A percentile compares a stretch with the other conserved stretches of the same genome.
These are phyloP conservation scores for Eimeria mitis DNA, from an alignment of 169 alveolate genomes.

Conservation along the genomic window DNA sequence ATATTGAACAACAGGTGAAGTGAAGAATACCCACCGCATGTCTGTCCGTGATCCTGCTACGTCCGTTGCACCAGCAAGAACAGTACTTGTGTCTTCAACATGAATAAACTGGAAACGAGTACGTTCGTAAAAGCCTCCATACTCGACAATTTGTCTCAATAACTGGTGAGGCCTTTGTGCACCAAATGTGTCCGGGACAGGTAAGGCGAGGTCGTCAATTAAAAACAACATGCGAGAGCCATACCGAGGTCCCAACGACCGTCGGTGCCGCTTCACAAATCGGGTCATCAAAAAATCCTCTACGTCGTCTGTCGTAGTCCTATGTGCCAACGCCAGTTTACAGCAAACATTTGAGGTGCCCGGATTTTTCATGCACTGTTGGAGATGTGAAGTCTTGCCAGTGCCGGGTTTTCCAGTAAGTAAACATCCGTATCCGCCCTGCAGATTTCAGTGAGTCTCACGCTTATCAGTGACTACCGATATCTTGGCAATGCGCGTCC, in stretches of 20 bases:
- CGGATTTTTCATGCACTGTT: slow-evolving; percentile 89
- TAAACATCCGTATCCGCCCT: slow-evolving; percentile 84
- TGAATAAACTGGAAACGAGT: slow-evolving; percentile 51
- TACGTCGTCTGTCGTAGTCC: slow-evolving; percentile 93
- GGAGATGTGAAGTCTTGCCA: slow-evolving; percentile 94
- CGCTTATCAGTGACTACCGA: not conserved
- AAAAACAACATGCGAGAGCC: slow-evolving; percentile 94
- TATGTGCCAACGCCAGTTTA: slow-evolving; percentile 94
- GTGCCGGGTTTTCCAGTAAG: slow-evolving; percentile 96
- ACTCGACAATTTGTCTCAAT: slow-evolving; percentile 95
- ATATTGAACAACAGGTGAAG: not conserved
- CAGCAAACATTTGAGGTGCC: slow-evolving; percentile 86
- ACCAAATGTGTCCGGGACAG: slow-evolving; percentile 97
- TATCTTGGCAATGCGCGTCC: not conserved
- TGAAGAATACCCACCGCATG: slow-evolving; percentile 44
- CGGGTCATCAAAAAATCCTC: slow-evolving; percentile 92
- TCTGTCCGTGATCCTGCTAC: slow-evolving; percentile 28
- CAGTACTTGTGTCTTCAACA: slow-evolving; percentile 60
- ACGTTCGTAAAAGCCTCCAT: slow-evolving; percentile 96
- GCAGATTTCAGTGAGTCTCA: not conserved
- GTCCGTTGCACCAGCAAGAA: slow-evolving; percentile 48
- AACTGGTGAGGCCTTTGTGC: slow-evolving; percentile 97
- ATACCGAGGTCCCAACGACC: slow-evolving; percentile 94
- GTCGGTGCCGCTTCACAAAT: slow-evolving; percentile 91
- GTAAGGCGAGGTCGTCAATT: slow-evolving; percentile 98